Conservation (phyloP, 225 moss, liverwort and hornwort species). For the Climacium dendroides region DNA sequence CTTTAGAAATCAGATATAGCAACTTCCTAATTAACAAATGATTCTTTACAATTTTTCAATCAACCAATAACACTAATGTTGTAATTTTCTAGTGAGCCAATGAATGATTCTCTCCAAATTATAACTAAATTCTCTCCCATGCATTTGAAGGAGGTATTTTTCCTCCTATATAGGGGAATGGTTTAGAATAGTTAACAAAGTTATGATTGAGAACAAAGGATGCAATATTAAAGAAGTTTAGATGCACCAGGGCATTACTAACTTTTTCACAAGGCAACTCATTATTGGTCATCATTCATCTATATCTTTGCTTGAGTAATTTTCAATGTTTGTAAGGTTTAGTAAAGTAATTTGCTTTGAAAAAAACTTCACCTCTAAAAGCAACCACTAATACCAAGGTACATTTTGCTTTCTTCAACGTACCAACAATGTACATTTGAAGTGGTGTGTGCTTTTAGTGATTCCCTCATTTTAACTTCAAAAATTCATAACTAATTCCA, state of each 20-base stretch:
- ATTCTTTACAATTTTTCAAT: too few relatives aligned
- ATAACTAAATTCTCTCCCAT: not conserved
- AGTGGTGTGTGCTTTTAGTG: too few relatives aligned
- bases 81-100: too few relatives aligned
- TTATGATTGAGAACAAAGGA: not conserved
- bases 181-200: rapidly evolving
- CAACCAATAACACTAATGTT: too few relatives aligned
- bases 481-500: not conserved
- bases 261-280: not conserved
- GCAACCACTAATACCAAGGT: not conserved
- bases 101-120: not conserved
- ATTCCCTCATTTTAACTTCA: rapidly evolving
- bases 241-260: not conserved
- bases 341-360: not conserved
- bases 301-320: not conserved
- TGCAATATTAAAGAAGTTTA: not conserved
- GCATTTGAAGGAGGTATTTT: not conserved
- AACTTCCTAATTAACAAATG: too few relatives aligned
- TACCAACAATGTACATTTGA: not conserved
- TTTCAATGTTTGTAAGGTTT: not conserved
- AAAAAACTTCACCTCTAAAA: too few relatives aligned
- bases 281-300: not conserved
- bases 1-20: rapidly evolving
- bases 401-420: not conserved
- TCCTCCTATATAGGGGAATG: rapidly evolving